Evolutionary conservation across 768 basidiomycete species (phyloP).

Genomic region (Rhizopogon vulgaris): DNA sequence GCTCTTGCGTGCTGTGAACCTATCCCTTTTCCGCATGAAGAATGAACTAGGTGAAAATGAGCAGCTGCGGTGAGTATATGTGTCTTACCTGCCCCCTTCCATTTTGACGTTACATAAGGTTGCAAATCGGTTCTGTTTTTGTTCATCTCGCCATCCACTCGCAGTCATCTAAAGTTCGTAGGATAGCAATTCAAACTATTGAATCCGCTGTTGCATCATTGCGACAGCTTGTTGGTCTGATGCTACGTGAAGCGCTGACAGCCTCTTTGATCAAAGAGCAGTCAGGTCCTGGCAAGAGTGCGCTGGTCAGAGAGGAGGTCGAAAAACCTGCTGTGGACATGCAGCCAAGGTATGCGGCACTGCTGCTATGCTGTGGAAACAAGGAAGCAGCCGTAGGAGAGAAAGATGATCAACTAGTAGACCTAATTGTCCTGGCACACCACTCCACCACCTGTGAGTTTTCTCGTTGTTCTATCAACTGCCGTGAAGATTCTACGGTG

Average conservation of each 20-base stretch:
- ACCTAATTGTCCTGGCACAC: constrained; percentile 65
- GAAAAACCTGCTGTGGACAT: constrained; percentile 40
- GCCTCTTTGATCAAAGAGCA: constrained; percentile 39
- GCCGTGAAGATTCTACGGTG: neutral
- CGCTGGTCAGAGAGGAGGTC: constrained; percentile 26
- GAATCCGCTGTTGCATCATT: constrained; percentile 28
- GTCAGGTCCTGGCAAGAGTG: constrained; percentile 16
- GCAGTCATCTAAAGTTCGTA: constrained; percentile 46
- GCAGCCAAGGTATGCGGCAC: constrained; percentile 43
- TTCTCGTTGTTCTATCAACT: neutral
- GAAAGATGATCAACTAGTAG: constrained; percentile 42
- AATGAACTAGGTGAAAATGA: constrained; percentile 48
- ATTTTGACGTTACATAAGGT: constrained; percentile 28
- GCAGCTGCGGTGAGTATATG: constrained; percentile 39
- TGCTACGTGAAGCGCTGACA: constrained; percentile 57
- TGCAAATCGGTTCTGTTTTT: constrained; percentile 58
- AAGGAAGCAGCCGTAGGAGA: constrained; percentile 30
- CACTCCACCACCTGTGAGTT: constrained; percentile 60
- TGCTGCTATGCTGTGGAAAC: constrained; percentile 42
- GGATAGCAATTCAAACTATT: constrained; percentile 38
- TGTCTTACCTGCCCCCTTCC: neutral
- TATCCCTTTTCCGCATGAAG: constrained; percentile 40
- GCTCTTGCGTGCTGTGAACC: constrained; percentile 64
- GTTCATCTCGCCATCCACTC: constrained; percentile 65
- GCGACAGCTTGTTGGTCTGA: constrained; percentile 43